Evolutionary conservation across 139 green algal species (phyloP).

Genomic region (Coelastrella sp.): DNA sequence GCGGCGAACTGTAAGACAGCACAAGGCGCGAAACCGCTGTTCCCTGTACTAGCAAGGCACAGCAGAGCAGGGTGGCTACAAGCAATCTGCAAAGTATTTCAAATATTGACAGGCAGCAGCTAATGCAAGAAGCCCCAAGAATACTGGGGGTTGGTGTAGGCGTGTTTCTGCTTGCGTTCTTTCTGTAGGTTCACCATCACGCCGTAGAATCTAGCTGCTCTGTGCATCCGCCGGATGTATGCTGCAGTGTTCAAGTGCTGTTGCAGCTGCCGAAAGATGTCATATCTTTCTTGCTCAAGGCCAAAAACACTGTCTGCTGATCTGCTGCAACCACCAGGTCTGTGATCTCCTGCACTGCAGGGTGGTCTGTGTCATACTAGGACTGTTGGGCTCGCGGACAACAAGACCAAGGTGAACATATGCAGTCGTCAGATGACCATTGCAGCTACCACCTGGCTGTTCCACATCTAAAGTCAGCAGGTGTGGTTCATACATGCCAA

Average conservation of each 20-base stretch:
- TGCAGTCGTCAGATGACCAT: background rate
- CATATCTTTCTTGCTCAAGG: no score
- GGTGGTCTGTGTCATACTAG: conserved; percentile 48
- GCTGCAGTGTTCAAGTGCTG: background rate
- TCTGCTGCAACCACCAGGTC: no score
- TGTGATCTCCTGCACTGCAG: conserved; percentile 33
- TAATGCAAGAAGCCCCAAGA: background rate
- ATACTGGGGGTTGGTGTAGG: conserved; percentile 52
- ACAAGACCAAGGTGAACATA: conserved; percentile 50
- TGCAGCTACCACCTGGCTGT: no score
- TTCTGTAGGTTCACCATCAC: conserved; percentile 60
- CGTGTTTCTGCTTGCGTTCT: conserved; percentile 60
- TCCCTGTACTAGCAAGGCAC: background rate
- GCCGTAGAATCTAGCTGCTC: no score
- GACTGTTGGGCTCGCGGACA: conserved; percentile 49
- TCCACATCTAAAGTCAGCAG: no score
- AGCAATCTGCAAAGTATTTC: background rate
- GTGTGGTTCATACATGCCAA: no score
- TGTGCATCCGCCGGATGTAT: no score
- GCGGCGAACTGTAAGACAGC: no score
- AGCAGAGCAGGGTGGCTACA: background rate
- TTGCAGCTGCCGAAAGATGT: no score
- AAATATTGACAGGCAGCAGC: background rate
- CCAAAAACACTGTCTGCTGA: no score
- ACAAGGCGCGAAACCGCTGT: background rate